A percentile compares a stretch with the other conserved stretches of the same genome.
Evolutionary conservation across 2,329 filamentous ascomycete genomes (phyloP).

Genomic region (Claviceps pazoutovae): DNA sequence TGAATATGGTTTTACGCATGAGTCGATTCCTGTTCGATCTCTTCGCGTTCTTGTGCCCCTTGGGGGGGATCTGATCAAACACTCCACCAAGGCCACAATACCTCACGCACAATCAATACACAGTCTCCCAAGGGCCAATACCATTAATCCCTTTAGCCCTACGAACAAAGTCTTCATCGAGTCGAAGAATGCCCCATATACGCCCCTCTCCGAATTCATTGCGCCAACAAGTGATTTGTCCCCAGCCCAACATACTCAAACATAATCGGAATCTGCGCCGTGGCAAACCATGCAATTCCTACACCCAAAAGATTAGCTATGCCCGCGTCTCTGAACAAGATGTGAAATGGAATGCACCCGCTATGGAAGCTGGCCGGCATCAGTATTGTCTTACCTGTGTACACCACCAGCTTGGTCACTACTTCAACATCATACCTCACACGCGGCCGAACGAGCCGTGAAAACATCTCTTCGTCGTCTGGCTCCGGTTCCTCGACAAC

Average conservation of each 20-base stretch:
- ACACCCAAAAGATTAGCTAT: background rate
- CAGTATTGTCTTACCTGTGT: constrained; percentile 48
- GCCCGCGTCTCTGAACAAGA: background rate
- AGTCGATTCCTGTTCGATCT: no score
- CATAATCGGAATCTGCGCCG: constrained; percentile 58
- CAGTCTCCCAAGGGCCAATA: no score
- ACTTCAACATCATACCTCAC: constrained; percentile 98
- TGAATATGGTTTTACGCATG: no score
- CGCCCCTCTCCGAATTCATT: constrained; percentile 3
- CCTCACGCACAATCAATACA: no score
- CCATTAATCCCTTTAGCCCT: no score
- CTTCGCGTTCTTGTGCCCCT: no score
- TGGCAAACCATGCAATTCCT: constrained; percentile 75
- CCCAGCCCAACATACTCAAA: constrained; percentile 49
- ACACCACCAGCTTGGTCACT: constrained; percentile 90
- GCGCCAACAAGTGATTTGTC: constrained; percentile 23
- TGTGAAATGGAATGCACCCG: no score
- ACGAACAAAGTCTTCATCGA: no score
- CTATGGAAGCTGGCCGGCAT: no score
- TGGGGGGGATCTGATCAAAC: no score
- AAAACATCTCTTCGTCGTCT: constrained; percentile 70
- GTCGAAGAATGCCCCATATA: no score
- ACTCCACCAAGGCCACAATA: no score
- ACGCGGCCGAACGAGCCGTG: constrained; percentile 66
- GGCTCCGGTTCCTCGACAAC: constrained; percentile 31